These are phyloP conservation scores for Inga leiocalycina DNA, from an alignment of 306 rosid genomes.

Conservation along the genomic window DNA sequence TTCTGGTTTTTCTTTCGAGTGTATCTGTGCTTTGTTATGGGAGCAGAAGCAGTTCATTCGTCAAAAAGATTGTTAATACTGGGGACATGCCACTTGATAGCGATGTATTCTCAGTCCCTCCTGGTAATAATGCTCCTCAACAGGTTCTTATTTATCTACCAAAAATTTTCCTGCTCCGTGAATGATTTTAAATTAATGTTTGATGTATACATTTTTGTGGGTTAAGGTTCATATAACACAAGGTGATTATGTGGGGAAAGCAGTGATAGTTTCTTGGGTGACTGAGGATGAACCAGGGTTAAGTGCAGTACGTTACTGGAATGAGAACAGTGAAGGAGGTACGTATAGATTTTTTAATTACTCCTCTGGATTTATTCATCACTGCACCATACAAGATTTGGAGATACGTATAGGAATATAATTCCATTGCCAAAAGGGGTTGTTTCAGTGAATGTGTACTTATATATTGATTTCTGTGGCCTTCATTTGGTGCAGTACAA, in stretches of 20 bases:
- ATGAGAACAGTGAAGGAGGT: conserved; percentile 41
- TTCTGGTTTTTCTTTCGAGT: conserved; percentile 37
- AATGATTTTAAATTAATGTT: neutral
- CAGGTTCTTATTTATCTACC: conserved; percentile 47
- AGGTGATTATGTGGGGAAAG: conserved; percentile 75
- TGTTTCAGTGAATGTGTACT: conserved; percentile 4
- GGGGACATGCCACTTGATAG: conserved; percentile 63
- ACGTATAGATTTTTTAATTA: conserved; percentile 71
- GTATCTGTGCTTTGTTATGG: conserved; percentile 47
- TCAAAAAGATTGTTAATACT: conserved; percentile 43
- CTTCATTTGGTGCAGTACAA: conserved; percentile 51
- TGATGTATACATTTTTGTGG: conserved; percentile 13
- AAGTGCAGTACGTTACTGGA: conserved; percentile 63
- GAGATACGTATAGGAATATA: conserved; percentile 44
- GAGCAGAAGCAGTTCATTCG: conserved; percentile 51
- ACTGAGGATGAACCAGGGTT: conserved; percentile 74
- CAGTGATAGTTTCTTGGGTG: conserved; percentile 85
- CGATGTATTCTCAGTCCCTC: conserved; percentile 63
- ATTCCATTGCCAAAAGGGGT: neutral
- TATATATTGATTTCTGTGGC: conserved; percentile 10
- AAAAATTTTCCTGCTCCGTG: too few relatives aligned
- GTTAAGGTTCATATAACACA: conserved; percentile 91
- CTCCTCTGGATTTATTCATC: conserved; percentile 88
- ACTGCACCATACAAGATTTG: conserved; percentile 55
- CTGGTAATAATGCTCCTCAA: conserved; percentile 79